phyloP scores from a whole-genome alignment of 192 early-diverging fungal species.

The Endogone sp. region DNA sequence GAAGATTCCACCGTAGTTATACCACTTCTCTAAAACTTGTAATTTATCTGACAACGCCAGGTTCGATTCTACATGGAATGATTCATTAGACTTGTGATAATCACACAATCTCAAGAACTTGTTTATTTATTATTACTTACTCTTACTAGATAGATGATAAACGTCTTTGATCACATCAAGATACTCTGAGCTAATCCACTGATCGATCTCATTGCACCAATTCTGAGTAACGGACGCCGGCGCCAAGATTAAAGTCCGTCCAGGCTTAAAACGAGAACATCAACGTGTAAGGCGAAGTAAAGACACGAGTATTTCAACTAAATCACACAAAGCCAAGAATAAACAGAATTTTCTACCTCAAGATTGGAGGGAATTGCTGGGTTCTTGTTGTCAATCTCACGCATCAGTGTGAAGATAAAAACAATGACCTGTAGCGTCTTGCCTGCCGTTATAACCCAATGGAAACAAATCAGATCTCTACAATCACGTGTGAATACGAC shows the following conservation, averaged over 20 bases:
- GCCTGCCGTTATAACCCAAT: constrained; percentile 16
- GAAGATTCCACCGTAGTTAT: constrained; percentile 59
- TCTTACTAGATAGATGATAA: constrained; percentile 31
- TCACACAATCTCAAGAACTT: no score
- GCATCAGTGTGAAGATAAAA: constrained; percentile 65
- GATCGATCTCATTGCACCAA: constrained; percentile 68
- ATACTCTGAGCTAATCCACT: constrained; percentile 52
- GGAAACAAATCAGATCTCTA: no score
- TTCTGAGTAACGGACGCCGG: constrained; percentile 68
- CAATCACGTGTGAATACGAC: no score
- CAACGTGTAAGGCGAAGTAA: no score
- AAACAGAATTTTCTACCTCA: constrained; percentile 11
- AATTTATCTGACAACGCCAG: no score
- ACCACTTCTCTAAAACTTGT: constrained; percentile 46
- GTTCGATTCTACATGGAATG: no score
- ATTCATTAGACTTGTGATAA: no score
- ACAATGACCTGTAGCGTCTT: constrained; percentile 78
- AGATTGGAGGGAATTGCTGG: constrained; percentile 52
- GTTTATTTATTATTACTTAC: no score
- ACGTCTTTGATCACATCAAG: constrained; percentile 35
- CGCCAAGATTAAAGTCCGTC: constrained; percentile 67
- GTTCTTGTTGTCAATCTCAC: constrained; percentile 50
- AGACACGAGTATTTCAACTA: no score
- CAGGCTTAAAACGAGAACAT: constrained; percentile 7
- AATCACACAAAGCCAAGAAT: no score